Base-by-base conservation (phyloP, 2,329 filamentous ascomycete genomes). In the Phymatotrichopsis omnivora region DNA sequence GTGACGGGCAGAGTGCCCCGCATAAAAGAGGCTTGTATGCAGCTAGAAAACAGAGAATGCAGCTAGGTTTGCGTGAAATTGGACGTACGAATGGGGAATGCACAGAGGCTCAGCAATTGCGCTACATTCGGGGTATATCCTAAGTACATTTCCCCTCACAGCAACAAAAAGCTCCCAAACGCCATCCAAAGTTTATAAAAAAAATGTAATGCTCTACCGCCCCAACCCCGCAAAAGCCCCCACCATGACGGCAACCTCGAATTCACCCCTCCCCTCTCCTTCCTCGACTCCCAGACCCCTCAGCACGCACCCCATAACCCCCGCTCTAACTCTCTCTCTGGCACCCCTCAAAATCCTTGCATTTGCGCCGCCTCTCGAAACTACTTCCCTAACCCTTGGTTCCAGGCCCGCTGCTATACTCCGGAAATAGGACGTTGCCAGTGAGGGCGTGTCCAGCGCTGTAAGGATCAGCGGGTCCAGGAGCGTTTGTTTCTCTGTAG, bases 241-340 rank as follows among this genome's bases (percentile, higher is more conserved):
- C 31, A 93, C 82, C 89, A 96, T 95, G 36, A 96, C 87, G 1
- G 87, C 86, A 36, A 87, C 81, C 65, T 96, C 91, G 29, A 89
- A 74, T 59, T 95, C 89, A 85, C 85, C 95, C 45, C 68, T 73
- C 5, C 67, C 69, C 52, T 67, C 67, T 10, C 66, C 65, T n/a
- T 66, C 60, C 31, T 70, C 64, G 25, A 63, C 62, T 55, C 61
- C 68, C 49, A 49, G 52, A 46, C 89, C 89, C 40, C 75, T 75
- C 49, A 87, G 66, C 2, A 98, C 91, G 55, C 86, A 91, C 43
- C 89, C 84, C 23, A 79, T 72, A 11, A 98, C 76, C 10, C 83
- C 80, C 39, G 89, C 81, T 17, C 77, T 75, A 0, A 96, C 79
- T 42, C 69, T 73, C 38, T 79, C 80, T 56, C 76, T 77, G 60